A percentile compares a stretch with the other conserved stretches of the same genome.
Conservation (phyloP, 345 rosid genomes). For the Conringia planisiliqua region DNA sequence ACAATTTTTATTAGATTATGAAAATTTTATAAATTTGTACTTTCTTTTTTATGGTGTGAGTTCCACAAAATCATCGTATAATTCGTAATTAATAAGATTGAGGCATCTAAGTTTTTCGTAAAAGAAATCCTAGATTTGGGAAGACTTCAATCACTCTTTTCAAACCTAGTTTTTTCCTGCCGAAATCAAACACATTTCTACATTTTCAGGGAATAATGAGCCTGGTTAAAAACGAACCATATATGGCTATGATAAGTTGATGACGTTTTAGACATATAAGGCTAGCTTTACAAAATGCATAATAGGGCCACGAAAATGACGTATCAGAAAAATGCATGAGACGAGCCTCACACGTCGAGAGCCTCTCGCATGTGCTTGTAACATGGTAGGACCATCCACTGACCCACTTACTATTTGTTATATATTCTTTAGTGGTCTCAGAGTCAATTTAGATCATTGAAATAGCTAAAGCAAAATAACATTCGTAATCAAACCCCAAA, state of each 20-base stretch:
- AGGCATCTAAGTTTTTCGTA: background rate
- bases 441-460: conserved; percentile 8
- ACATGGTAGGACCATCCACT: conserved; percentile 29
- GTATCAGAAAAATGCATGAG: conserved; percentile 25
- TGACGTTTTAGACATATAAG: background rate
- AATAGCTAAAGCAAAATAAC: background rate
- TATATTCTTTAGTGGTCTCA: background rate
- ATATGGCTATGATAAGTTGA: background rate
- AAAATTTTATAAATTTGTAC: too few relatives aligned
- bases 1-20: too few relatives aligned
- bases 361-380: conserved; percentile 27
- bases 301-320: conserved; percentile 24
- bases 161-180: background rate
- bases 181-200: background rate
- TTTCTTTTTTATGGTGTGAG: too few relatives aligned
- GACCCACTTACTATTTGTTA: background rate
- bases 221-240: background rate
- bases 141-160: background rate
- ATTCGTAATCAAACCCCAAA: background rate
- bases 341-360: conserved; percentile 17
- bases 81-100: too few relatives aligned
- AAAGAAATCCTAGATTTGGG: background rate
- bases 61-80: too few relatives aligned
- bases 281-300: background rate
- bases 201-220: background rate